phyloP scores from a whole-genome alignment of 331 rosid genomes.

The Quercus lobata region DNA sequence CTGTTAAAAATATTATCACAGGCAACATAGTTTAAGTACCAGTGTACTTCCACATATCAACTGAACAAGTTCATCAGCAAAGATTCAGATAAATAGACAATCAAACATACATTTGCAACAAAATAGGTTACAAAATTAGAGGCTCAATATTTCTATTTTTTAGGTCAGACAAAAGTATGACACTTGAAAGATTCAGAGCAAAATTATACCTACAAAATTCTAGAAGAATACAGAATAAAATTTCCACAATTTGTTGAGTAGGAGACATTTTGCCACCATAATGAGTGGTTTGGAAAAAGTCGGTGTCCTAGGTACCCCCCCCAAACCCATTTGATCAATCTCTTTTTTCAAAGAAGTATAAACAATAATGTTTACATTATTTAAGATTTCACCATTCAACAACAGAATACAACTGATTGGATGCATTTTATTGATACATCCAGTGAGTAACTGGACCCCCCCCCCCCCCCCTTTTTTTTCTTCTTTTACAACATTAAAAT shows the following conservation, averaged over 20 bases:
- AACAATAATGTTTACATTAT: background rate
- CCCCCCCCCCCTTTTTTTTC: background rate
- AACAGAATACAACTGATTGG: background rate
- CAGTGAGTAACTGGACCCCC: background rate
- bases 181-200: background rate
- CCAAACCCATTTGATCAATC: background rate
- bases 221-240: background rate
- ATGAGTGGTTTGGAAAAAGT: background rate
- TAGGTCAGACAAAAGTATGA: background rate
- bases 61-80: background rate
- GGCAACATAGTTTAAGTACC: constrained; percentile 10
- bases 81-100: background rate
- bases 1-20: constrained; percentile 33
- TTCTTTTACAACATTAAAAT: background rate
- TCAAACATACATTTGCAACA: background rate
- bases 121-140: background rate
- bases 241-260: background rate
- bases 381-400: background rate
- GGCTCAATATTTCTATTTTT: background rate
- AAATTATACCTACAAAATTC: background rate
- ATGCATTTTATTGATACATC: background rate
- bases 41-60: background rate
- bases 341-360: background rate
- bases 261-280: background rate
- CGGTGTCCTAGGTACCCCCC: background rate